Conservation (phyloP, 495 filamentous ascomycete genomes). For the Clohesyomyces aquaticus region DNA sequence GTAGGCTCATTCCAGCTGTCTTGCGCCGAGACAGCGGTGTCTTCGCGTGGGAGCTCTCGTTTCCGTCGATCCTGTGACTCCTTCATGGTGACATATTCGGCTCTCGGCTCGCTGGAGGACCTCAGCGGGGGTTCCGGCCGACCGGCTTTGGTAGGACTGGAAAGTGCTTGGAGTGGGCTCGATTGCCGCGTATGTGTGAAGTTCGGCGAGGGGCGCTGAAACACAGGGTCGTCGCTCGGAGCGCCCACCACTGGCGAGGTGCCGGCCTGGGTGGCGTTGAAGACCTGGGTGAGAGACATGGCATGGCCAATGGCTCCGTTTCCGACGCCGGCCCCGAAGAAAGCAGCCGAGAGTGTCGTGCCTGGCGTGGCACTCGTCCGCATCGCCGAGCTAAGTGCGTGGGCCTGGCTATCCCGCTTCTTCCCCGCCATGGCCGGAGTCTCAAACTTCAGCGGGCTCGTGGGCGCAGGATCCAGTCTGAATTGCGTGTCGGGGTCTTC, state of each 20-base stretch:
- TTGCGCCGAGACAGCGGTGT: conserved; percentile 22
- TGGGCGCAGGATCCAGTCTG: conserved; percentile 6
- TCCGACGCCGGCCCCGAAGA: conserved; percentile 20
- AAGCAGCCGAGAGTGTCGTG: conserved; percentile 40
- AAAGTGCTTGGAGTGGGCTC: conserved; percentile 38
- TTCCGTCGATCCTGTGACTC: conserved; percentile 45
- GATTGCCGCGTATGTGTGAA: conserved; percentile 41
- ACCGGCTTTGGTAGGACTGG: conserved; percentile 42
- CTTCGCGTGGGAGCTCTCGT: conserved; percentile 14
- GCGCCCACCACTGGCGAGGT: conserved; percentile 47
- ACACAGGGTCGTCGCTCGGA: conserved; percentile 45
- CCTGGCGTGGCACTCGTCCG: conserved; percentile 43
- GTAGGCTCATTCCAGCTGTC: conserved; percentile 32
- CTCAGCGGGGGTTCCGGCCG: conserved; percentile 28
- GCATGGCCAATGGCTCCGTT: conserved; percentile 17
- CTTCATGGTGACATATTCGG: conserved; percentile 46
- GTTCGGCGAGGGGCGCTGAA: conserved; percentile 50
- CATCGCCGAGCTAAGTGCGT: conserved; percentile 43
- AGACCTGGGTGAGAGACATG: conserved; percentile 49
- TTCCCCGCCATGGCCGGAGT: conserved; percentile 45
- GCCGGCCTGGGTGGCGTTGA: conserved; percentile 49
- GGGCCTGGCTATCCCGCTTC: conserved; percentile 45
- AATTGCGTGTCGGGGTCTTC: conserved; percentile 31
- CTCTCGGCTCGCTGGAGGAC: conserved; percentile 43
- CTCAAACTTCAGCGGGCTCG: conserved; percentile 41